phyloP scores from a whole-genome alignment of 805 yeast species.

The Candida anglica region DNA sequence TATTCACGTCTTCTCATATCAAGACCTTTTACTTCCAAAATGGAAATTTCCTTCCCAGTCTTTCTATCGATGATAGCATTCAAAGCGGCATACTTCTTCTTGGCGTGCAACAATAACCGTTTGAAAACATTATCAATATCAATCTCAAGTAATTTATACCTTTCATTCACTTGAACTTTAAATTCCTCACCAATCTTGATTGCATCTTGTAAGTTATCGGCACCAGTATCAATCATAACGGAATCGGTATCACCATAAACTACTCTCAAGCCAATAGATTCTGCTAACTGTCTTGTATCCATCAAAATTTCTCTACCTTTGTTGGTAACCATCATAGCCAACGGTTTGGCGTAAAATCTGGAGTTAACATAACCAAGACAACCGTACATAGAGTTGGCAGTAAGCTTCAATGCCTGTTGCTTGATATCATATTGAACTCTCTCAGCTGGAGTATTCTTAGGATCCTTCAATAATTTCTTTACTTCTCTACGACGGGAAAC shows the following conservation, averaged over 20 bases:
- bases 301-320: conserved; percentile 93
- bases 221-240: conserved; percentile 94
- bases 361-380: conserved; percentile 91
- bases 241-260: conserved; percentile 99
- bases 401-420: conserved; percentile 91
- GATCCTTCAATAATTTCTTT: conserved; percentile 75
- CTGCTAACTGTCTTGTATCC: conserved; percentile 92
- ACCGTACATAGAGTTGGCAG: conserved; percentile 99
- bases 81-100: conserved; percentile 96
- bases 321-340: conserved; percentile 92
- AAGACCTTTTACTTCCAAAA: conserved; percentile 88
- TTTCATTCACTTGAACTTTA: conserved; percentile 80
- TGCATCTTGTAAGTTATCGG: conserved; percentile 66
- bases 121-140: conserved; percentile 94
- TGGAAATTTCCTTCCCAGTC: conserved; percentile 50
- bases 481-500: conserved; percentile 93
- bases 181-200: conserved; percentile 79
- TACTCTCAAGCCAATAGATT: conserved; percentile 74
- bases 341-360: conserved; percentile 91
- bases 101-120: conserved; percentile 80
- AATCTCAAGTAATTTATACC: conserved; percentile 82
- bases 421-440: conserved; percentile 87
- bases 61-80: conserved; percentile 48
- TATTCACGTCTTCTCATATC: conserved; percentile 97
- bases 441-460: conserved; percentile 59